A percentile compares a stretch with the other conserved stretches of the same genome.
phyloP scores from a whole-genome alignment of 345 rosid genomes.

The Trapa incisa region DNA sequence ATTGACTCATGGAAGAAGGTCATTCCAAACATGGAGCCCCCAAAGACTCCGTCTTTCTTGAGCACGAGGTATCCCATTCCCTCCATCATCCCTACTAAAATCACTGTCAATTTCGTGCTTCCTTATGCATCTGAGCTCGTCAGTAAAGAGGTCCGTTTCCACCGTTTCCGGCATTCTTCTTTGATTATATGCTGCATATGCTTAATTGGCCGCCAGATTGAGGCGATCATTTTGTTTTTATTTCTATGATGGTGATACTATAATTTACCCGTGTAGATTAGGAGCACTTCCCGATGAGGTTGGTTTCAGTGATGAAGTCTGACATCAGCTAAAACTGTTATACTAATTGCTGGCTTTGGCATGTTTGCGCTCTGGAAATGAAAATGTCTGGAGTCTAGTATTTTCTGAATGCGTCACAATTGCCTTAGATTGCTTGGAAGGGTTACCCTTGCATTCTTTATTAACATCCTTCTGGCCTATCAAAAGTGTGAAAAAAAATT shows the following conservation, averaged over 20 bases:
- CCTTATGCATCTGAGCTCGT: constrained; percentile 49
- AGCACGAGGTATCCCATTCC: constrained; percentile 47
- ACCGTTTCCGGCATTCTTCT: neutral
- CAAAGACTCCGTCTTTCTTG: constrained; percentile 68
- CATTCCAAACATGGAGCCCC: constrained; percentile 64
- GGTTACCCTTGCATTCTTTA: neutral
- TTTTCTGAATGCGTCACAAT: neutral
- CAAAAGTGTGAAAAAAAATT: neutral
- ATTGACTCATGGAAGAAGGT: constrained; percentile 58
- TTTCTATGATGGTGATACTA: neutral
- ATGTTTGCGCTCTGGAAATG: neutral
- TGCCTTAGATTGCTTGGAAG: neutral
- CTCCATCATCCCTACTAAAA: constrained; percentile 58
- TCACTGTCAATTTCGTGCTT: constrained; percentile 81
- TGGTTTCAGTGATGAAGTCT: neutral
- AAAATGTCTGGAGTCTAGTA: neutral
- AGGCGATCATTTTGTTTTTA: neutral
- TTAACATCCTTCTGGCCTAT: neutral
- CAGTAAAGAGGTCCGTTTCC: constrained; percentile 32
- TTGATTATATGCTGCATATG: neutral
- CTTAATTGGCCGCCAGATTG: neutral
- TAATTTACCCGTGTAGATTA: neutral
- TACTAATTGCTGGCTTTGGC: neutral
- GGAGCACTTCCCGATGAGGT: neutral
- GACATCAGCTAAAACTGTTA: neutral